Evolutionary conservation across 805 yeast genomes (phyloP).

Genomic region (Metschnikowia continentalis): DNA sequence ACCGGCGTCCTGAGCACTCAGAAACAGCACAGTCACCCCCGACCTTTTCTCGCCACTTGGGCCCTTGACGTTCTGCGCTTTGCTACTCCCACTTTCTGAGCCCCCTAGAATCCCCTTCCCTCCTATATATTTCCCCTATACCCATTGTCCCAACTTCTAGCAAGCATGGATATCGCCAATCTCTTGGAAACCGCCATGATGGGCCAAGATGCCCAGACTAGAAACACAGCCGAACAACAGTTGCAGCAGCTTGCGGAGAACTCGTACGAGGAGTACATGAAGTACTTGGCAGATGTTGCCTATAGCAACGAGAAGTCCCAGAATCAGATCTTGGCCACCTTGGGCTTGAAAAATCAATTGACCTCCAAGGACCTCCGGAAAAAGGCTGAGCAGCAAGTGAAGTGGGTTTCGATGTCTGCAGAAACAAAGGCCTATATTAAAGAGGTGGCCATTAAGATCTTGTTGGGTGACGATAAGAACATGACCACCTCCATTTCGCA

Average conservation of each 20-base stretch:
- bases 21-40: not conserved
- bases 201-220: slow-evolving; percentile 58
- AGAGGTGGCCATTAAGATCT: slow-evolving; percentile 51
- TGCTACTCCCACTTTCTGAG: not conserved
- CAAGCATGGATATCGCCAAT: slow-evolving; percentile 52
- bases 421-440: slow-evolving; percentile 62
- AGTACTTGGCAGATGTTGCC: slow-evolving; percentile 64
- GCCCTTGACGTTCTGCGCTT: slow-evolving; percentile 1
- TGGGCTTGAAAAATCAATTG: slow-evolving; percentile 82
- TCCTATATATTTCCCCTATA: not conserved
- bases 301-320: slow-evolving; percentile 68
- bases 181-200: slow-evolving; percentile 77
- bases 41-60: not conserved
- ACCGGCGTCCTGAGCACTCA: slow-evolving; percentile 2
- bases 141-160: not conserved
- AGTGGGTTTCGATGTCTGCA: slow-evolving; percentile 67
- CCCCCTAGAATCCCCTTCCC: not conserved
- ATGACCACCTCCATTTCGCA: slow-evolving; percentile 91
- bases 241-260: slow-evolving; percentile 65
- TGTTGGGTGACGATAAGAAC: slow-evolving; percentile 62
- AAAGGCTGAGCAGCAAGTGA: slow-evolving; percentile 54
- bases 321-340: slow-evolving; percentile 87
- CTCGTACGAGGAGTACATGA: slow-evolving; percentile 72
- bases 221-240: slow-evolving; percentile 77
- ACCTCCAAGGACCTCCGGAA: slow-evolving; percentile 72